phyloP scores from a whole-genome alignment of 108 stramenopile genomes.

The Skeletonema grethae region DNA sequence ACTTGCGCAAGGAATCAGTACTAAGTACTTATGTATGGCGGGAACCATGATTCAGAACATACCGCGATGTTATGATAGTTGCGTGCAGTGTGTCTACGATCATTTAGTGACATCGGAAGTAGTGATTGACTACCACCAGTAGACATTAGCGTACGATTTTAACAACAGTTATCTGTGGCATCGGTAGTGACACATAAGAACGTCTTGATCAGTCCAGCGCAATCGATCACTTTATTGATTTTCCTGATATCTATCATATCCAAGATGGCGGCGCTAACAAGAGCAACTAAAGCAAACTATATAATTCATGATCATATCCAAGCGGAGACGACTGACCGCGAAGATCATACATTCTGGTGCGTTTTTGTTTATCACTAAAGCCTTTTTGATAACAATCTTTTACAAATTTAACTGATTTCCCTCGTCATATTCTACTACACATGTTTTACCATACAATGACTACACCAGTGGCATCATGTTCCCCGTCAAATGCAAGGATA shows the following conservation, averaged over 20 bases:
- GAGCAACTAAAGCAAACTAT: constrained; percentile 81
- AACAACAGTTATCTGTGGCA: no score
- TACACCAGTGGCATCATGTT: constrained; percentile 80
- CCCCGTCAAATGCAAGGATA: constrained; percentile 78
- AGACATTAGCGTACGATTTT: no score
- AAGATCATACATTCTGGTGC: constrained; percentile 91
- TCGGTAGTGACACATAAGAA: no score
- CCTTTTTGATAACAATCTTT: not conserved
- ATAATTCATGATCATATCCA: constrained; percentile 73
- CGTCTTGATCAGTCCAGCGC: no score
- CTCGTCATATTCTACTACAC: not conserved
- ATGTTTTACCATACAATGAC: not conserved
- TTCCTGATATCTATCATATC: not conserved
- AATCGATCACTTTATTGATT: no score
- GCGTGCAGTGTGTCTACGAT: no score
- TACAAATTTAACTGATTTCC: not conserved
- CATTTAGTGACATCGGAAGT: no score
- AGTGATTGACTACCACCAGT: no score
- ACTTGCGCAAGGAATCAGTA: no score
- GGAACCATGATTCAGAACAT: no score
- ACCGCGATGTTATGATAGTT: no score
- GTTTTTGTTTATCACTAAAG: not conserved
- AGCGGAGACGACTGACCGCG: constrained; percentile 81
- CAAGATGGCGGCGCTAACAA: constrained; percentile 76
- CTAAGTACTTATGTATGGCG: no score